Percentiles rank a stretch among this genome's conserved stretches.
These are phyloP conservation scores for Microsporum audouinii DNA, from an alignment of 2,329 filamentous ascomycete genomes.

Conservation along the genomic window DNA sequence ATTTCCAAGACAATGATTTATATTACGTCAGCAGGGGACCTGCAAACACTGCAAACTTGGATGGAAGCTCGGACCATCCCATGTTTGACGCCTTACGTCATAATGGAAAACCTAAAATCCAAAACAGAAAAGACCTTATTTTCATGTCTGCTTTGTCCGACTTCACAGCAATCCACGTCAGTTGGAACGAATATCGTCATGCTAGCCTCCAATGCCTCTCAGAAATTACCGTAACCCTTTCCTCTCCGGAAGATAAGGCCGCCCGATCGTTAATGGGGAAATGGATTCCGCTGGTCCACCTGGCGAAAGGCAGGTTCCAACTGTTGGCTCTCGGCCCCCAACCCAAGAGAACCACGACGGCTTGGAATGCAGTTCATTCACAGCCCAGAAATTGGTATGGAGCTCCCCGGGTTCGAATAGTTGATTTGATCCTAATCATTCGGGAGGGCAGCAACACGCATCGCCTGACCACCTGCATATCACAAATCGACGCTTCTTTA, in stretches of 20 bases:
- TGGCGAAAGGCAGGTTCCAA: slow-evolving; percentile 10
- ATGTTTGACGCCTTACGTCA: background rate
- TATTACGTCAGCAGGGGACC: background rate
- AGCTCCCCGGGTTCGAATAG: background rate
- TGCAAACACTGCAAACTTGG: background rate
- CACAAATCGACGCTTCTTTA: slow-evolving; percentile 52
- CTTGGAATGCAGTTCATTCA: slow-evolving; percentile 40
- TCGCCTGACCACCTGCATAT: slow-evolving; percentile 51
- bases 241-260: background rate
- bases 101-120: background rate
- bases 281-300: slow-evolving; percentile 10
- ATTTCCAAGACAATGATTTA: background rate
- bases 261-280: slow-evolving; percentile 6
- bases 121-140: background rate
- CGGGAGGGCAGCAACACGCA: slow-evolving; percentile 42
- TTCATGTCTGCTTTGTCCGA: background rate
- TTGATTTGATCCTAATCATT: slow-evolving; percentile 12
- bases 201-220: background rate
- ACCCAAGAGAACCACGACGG: slow-evolving; percentile 17
- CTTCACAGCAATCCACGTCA: background rate
- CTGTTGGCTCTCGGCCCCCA: slow-evolving; percentile 5
- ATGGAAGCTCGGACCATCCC: background rate
- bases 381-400: slow-evolving; percentile 42
- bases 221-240: background rate
- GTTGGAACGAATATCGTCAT: background rate